Evolutionary conservation across 345 rosid species (phyloP).

Genomic region (Triadica sebifera): DNA sequence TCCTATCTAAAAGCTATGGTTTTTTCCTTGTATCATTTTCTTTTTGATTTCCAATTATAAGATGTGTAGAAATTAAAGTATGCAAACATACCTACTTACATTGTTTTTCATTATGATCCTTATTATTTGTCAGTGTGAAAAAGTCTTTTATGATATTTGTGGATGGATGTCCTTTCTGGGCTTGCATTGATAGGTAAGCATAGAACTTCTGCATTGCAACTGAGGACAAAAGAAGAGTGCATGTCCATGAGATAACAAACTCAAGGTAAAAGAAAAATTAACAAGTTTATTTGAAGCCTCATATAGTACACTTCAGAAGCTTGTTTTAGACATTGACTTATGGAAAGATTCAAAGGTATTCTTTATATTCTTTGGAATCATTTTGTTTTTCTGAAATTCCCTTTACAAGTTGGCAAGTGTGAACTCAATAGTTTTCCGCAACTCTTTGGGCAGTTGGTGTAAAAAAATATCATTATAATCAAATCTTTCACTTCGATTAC

Average conservation of each 20-base stretch:
- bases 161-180: background rate
- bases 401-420: background rate
- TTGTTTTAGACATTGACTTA: background rate
- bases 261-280: background rate
- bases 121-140: background rate
- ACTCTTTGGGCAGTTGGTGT: background rate
- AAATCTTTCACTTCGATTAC: conserved; percentile 26
- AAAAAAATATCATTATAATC: conserved; percentile 2
- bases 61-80: background rate
- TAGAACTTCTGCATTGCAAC: background rate
- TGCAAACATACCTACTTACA: background rate
- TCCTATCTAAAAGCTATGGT: background rate
- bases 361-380: background rate
- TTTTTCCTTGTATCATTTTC: background rate
- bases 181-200: background rate
- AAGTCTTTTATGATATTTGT: background rate
- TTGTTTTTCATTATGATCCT: background rate
- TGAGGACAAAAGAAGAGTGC: background rate
- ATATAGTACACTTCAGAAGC: background rate
- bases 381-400: background rate
- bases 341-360: background rate
- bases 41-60: background rate
- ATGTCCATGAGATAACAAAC: background rate
- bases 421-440: background rate
- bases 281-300: background rate